Evolutionary conservation across 2,329 filamentous ascomycete species (phyloP).

Genomic region (Fusarium verticillioides): DNA sequence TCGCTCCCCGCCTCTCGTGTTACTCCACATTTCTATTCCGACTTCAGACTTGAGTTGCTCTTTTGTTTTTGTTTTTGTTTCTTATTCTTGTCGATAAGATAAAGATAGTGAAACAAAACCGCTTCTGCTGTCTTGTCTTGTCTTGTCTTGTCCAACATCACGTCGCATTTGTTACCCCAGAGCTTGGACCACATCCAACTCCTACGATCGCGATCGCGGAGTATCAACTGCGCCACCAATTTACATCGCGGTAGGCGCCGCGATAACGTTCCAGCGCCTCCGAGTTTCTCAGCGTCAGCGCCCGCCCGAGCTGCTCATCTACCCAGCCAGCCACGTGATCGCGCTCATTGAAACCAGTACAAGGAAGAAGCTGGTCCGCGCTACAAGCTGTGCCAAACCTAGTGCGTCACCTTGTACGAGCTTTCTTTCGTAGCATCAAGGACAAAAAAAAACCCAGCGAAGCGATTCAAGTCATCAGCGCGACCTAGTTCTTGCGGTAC

Average conservation of each 20-base stretch:
- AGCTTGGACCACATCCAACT: conserved; percentile 26
- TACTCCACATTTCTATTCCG: conserved; percentile 14
- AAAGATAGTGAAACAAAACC: conserved; percentile 6
- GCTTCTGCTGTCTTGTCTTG: neutral
- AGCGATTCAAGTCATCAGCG: neutral
- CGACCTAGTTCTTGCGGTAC: neutral
- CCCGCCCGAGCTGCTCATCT: neutral
- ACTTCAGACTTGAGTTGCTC: conserved; percentile 5
- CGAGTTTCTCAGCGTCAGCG: conserved; percentile 8
- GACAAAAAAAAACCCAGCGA: neutral
- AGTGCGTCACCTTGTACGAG: conserved; percentile 45
- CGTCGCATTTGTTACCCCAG: conserved; percentile 10
- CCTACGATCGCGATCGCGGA: conserved; percentile 29
- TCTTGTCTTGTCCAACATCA: conserved; percentile 3
- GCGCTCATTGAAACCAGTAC: conserved; percentile 32
- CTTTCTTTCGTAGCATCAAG: conserved; percentile 25
- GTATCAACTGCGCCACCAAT: conserved; percentile 13
- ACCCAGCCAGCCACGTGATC: conserved; percentile 33
- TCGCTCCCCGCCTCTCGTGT: conserved; percentile 25
- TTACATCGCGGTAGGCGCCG: conserved; percentile 11
- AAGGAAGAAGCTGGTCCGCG: conserved; percentile 34
- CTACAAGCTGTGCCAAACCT: conserved; percentile 31
- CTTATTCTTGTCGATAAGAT: conserved; percentile 1
- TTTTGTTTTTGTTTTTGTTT: neutral
- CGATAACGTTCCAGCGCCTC: conserved; percentile 31